Evolutionary conservation across 306 rosid genomes (phyloP), one percentile per base, ranked within the genome.

Genomic region (Dicorynia guianensis): DNA sequence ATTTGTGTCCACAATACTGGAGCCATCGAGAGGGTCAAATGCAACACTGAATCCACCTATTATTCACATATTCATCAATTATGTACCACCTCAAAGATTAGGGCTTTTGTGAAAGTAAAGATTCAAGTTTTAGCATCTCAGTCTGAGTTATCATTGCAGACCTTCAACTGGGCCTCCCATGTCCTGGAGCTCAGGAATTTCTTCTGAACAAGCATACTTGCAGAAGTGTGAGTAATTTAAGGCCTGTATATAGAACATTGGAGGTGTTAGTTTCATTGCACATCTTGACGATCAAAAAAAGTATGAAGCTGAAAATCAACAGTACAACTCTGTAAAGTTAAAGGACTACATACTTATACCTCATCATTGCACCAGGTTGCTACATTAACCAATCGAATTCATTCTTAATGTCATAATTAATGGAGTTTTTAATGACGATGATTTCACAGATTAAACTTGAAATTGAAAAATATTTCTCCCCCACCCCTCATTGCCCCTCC

Each of bases 1-100:
- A 77, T 92, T 96, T 63, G 99, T 96, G 85, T 96, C 99, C 18
- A 96, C 99, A 0, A 96, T 96, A 64, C 99, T 96, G 8, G 99
- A 96, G 1, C 99, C 99, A 78, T 92, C 99, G n/a, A 96, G 91
- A 30, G 99, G 99, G 78, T 96, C 99, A 73, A 96, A 96, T 60
- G 99, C 99, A 80, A 96, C 99, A 79, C 98, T 96, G 18, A 96
- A 96, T 63, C 99, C 99, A 65, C 98, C 99, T 96, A 88, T 80
- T 65, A 18, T 62, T 76, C 71, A 67, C 65, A 78, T 30, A 81
- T 47, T 64, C 71, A 77, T 56, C 54, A 12, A 80, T 56, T 1
- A 66, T 52, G 61, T 17, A 50, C 49, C 66, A 65, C 58, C 75
- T 75, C 65, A 63, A 53, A 69, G 70, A 20, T 77, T 48, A 14